Percentiles rank a stretch among this genome's conserved stretches.
phyloP scores from a whole-genome alignment of 768 basidiomycete genomes.

The Rhodotorula sphaerocarpa region DNA sequence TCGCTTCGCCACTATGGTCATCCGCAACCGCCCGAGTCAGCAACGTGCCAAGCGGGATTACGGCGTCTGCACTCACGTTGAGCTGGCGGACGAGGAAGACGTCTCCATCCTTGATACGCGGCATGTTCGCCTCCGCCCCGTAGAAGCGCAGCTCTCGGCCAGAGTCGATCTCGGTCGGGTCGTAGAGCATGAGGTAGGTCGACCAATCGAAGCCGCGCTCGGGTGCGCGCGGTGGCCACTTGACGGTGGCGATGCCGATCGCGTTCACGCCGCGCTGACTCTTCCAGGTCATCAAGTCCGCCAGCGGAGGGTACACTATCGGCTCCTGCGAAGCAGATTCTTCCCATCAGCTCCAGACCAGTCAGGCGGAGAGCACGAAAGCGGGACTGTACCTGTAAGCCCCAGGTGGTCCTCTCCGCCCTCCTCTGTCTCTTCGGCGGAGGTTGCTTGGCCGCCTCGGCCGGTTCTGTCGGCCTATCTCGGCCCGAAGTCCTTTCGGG shows the following conservation, averaged over 20 bases:
- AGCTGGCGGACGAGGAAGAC: conserved; percentile 8
- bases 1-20: no score
- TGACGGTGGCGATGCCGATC: not conserved
- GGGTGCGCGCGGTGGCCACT: not conserved
- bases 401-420: not conserved
- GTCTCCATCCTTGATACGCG: conserved; percentile 7
- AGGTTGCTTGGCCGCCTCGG: not conserved
- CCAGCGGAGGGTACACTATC: conserved; percentile 7
- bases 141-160: not conserved
- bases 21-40: no score
- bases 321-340: no score
- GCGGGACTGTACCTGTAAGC: not conserved
- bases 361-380: no score
- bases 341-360: no score
- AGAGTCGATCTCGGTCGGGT: not conserved
- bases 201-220: not conserved
- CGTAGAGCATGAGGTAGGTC: not conserved
- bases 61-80: conserved; percentile 1
- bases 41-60: fast-evolving
- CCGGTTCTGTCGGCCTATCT: no score
- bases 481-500: no score
- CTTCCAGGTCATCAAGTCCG: not conserved
- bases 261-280: not conserved
- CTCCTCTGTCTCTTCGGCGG: not conserved
- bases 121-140: not conserved